Evolutionary conservation across 352 stramenopile species (phyloP), one percentile per base, ranked within the genome.

Genomic region (Discostella stelligera): DNA sequence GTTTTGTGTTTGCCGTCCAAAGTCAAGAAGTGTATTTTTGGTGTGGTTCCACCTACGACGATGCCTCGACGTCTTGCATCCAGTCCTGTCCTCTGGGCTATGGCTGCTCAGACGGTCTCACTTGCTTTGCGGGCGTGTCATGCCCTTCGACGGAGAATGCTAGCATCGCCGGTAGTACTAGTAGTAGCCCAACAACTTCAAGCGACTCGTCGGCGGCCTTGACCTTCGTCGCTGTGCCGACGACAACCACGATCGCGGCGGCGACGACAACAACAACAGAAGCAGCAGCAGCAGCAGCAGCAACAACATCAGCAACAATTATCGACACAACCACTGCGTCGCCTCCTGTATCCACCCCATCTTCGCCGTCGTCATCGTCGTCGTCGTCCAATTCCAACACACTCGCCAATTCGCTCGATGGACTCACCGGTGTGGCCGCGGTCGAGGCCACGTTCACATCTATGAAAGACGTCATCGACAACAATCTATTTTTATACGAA

Each of bases 401-500:
- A 18, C n/a, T 32, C 11, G 13, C 30, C 18, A 50, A 59, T 16
- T 54, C 64, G 2, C 60, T 67, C 37, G 52, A 13, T 14, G 61
- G 61, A 44, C 18, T 16, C 0, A 64, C 52, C 14, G 68, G 68
- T 21, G 14, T 54, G 7, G 53, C 10, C 2, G 68, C 68, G 52
- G 61, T 78, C 13, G 70, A 78, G 39, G 70, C 58, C n/a, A 66
- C 70, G 8, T 66, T 78, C 37, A 20, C 52, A 39, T 16, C 44
- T 0, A 71, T 71, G 21, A 78, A 78, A 54, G 27, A 61, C 3
- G 71, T 18, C 6, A 84, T 84, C 13, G 46, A 84, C 16, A 65
- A 54, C 10, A 70, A 81, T 16, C 54, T 84, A 13, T 77, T 84
- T 14, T 9, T 84, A 4, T 84, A 84, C 21, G 55, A 82, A 60